Evolutionary conservation across 208 protist genomes (phyloP), one percentile per base, ranked within the genome.

Genomic region (Leishmania tarentolae): DNA sequence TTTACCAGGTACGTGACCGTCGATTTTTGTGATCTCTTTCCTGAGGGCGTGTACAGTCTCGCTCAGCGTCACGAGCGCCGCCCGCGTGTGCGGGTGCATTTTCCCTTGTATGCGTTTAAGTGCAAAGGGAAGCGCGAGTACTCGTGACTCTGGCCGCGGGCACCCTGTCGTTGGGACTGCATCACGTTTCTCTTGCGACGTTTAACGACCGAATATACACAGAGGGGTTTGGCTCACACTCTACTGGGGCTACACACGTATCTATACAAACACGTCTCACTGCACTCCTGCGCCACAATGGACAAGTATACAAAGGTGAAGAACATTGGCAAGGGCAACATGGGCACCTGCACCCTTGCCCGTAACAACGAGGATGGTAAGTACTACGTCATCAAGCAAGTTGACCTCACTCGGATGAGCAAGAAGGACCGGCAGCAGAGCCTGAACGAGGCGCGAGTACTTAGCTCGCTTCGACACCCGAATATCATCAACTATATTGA

Each of bases 401-500:
- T 98, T 6, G 94, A 98, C 76, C 87, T 98, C 31, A 92, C 91
- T 0, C 82, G 89, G 5, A 93, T 98, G 88, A 96, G 87, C 83
- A 97, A 93, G 76, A 97, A 95, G 75, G 94, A 98, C 65, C 85
- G 95, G 15, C 88, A 97, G 50, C 93, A 98, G 70, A 95, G 94
- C 78, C 86, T 98, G 31, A 98, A 98, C 78, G 97, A 98, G 85
- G 97, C 95, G 2, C 87, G 91, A 3, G 79, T 98, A 28, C 88
- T 99, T 24, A 97, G 88, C 70, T 92, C 91, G 8, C 83, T 99
- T n/a, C 89, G 89, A 9, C 97, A 99, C 80, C 97, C 97, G 3
- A 98, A 99, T 82, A 96, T 99, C 83, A 98, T 99, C 80, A 91
- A 97, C 61, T 99, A 99, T 84, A 89, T 97, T 17, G 94, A 97